Base-by-base conservation (phyloP, 2,329 filamentous ascomycete genomes). In the Sarocladium kiliense region DNA sequence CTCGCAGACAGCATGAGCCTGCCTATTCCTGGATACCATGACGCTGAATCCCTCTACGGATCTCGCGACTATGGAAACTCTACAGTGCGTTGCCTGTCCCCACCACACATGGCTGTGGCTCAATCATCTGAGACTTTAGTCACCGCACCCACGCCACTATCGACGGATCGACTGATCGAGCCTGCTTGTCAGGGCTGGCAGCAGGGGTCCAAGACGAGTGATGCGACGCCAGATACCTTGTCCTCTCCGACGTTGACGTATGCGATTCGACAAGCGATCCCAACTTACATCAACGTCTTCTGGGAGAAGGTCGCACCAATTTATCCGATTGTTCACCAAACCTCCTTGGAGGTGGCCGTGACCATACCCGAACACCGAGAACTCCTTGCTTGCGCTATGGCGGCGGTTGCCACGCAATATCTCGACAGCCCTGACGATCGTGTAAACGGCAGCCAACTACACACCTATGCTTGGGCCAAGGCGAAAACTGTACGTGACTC, bases 381-480 rank as follows among this genome's bases (percentile, higher is more conserved):
- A 54, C 66, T 77, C 41, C 67, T 82, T 45, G 73, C 68, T 14
- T 81, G 73, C 58, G 77, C 79, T 57, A 82, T 83, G 79, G 80
- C 79, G 21, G 79, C 80, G n/a, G 65, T 82, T 27, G 80, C 76
- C 45, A 77, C 78, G 21, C 79, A 82, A 61, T 77, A 74, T 57
- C 66, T 80, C 54, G 66, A 70, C 50, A 68, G 71, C 62, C 72
- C 71, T 64, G 77, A 79, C 51, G 74, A 81, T 63, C 77, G 79
- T 56, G 69, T 70, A 56, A 74, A 74, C 60, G 79, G 78, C 26
- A 74, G 72, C 53, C 68, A 75, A 55, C 68, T 83, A 62, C 77
- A 82, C 66, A 73, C 75, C 53, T 76, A 75, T 62, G 78, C 78
- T 11, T 77, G 68, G 70, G 70, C 77, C 60, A 76, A 77, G 65